A percentile compares a stretch with the other conserved stretches of the same genome.
These are phyloP conservation scores for Trypanosoma mega DNA, from an alignment of 208 protist species.

Conservation along the genomic window DNA sequence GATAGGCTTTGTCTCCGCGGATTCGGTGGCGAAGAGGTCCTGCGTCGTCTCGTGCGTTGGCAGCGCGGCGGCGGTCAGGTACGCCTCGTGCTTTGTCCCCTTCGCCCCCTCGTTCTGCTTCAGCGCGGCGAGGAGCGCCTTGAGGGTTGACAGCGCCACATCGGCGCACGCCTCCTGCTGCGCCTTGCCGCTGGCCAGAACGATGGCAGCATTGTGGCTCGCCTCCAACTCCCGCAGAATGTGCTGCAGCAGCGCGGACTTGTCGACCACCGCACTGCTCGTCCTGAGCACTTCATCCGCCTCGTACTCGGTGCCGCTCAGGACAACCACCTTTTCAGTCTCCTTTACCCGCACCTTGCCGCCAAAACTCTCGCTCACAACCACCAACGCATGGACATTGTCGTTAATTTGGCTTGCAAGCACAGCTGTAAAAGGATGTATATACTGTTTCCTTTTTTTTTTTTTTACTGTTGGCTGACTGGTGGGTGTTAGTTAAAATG, in stretches of 20 bases:
- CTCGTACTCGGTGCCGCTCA: too few relatives aligned
- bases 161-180: slow-evolving; percentile 18
- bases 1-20: slow-evolving; percentile 25
- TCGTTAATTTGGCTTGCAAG: neutral
- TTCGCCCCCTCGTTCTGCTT: slow-evolving; percentile 28
- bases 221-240: slow-evolving; percentile 46
- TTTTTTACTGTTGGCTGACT: too few relatives aligned
- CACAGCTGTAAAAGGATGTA: neutral
- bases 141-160: slow-evolving; percentile 26
- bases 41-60: slow-evolving; percentile 30
- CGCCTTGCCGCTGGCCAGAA: slow-evolving; percentile 39
- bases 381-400: slow-evolving; percentile 10
- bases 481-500: too few relatives aligned
- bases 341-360: slow-evolving; percentile 14
- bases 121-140: slow-evolving; percentile 29
- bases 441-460: neutral
- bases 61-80: slow-evolving; percentile 36
- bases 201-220: slow-evolving; percentile 54
- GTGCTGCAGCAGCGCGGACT: slow-evolving; percentile 30
- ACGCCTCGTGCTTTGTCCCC: slow-evolving; percentile 30
- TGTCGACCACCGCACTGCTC: slow-evolving; percentile 16
- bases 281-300: slow-evolving; percentile 21
- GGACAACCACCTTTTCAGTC: slow-evolving; percentile 35
- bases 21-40: slow-evolving; percentile 34
- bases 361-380: neutral